phyloP scores from a whole-genome alignment of 2,329 filamentous ascomycete species.

The Tolypocladium cylindrosporum region DNA sequence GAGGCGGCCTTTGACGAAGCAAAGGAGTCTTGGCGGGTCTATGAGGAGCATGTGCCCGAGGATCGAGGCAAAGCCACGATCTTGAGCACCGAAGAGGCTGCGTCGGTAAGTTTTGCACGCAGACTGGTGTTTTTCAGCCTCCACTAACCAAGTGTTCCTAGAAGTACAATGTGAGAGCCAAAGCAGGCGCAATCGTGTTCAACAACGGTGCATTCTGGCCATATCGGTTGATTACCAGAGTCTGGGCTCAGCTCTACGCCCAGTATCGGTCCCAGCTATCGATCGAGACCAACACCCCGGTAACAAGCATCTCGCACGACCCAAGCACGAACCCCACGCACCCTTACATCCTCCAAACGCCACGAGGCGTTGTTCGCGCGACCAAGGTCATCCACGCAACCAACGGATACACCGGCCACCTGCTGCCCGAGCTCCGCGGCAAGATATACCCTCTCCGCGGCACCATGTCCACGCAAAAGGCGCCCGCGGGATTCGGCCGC shows the following conservation, averaged over 20 bases:
- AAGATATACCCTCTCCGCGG: constrained; percentile 31
- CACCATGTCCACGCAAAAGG: constrained; percentile 37
- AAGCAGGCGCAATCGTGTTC: constrained; percentile 17
- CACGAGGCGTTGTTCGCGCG: constrained; percentile 31
- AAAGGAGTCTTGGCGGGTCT: background rate
- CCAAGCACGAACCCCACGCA: constrained; percentile 1
- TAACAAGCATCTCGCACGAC: constrained; percentile 13
- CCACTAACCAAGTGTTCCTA: background rate
- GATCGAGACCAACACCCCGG: constrained; percentile 27
- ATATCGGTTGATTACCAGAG: constrained; percentile 32
- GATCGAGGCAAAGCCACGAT: constrained; percentile 4
- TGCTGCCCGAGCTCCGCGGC: constrained; percentile 35
- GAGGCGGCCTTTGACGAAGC: constrained; percentile 5
- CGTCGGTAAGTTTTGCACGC: background rate
- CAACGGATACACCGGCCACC: constrained; percentile 39
- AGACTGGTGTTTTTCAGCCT: background rate
- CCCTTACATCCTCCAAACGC: constrained; percentile 32
- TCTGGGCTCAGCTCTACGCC: constrained; percentile 26
- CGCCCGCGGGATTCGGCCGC: constrained; percentile 19
- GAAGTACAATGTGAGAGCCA: constrained; percentile 13
- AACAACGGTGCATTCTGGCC: constrained; percentile 35
- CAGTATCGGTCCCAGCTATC: constrained; percentile 16
- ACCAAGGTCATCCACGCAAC: constrained; percentile 45
- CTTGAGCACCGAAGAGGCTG: background rate
- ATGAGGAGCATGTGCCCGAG: constrained; percentile 10